Base-by-base conservation (phyloP, 164 flowering plant species). In the Piper betle region DNA sequence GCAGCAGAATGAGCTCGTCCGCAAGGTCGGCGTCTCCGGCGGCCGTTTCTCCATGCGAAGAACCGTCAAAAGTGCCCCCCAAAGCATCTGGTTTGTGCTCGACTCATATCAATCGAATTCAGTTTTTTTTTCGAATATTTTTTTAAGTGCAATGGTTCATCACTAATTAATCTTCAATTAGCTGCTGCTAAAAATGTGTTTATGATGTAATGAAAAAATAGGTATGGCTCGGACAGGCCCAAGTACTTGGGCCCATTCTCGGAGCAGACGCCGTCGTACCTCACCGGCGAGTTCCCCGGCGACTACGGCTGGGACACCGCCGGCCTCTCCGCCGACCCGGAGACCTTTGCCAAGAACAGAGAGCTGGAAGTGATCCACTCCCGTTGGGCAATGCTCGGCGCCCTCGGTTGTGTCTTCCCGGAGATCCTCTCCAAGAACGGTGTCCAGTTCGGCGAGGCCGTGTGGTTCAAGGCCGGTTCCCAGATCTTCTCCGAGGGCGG, bases 41-140 rank as follows among this genome's bases (percentile, higher is more conserved):
- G 79, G 75, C 65, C 75, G 77, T 52, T 9, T 73, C 75, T 60
- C 68, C 70, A 75, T 75, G 77, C 74, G 81, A 18, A 67, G 81
- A 18, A 75, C 81, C 37, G 75, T 75, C 33, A 75, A 55, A 52
- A 78, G 77, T 39, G 66, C 67, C 52, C 74, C 81, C 5, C 67
- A 67, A 18, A 78, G 81, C 75, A 78, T 78, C n/a, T 78, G 81
- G 81, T 78, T 73, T 55, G 17, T 46, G 12, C 39, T n/a, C 6
- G 19, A 15, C 33, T 25, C 17, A 13, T 11, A 17, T 37, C 17
- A 10, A 25, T 25, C 18, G 1, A 8, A 18, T 53, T 37, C 42
- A 16, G 6, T 39, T 54, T 58, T 58, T 58, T 12, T 2, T 20
- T 33, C 33, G 4, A 57, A 5, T 13, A 0, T 7, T 1, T 7